Percentiles rank a stretch among this genome's conserved stretches.
Conservation (phyloP, 805 yeast species). For the Schwanniomyces polymorphus region DNA sequence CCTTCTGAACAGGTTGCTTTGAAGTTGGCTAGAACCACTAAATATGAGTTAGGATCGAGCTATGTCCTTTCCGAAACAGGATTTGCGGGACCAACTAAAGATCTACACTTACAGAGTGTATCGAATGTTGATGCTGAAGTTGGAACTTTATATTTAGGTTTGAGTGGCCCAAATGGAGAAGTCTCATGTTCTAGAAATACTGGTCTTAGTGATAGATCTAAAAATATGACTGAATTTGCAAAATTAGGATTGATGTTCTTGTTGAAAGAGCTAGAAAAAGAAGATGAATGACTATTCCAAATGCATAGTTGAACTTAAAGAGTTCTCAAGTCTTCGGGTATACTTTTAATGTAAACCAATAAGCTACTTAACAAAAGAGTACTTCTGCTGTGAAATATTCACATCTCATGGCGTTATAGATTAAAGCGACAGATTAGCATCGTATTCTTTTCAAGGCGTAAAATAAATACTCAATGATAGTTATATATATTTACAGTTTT, state of each 20-base stretch:
- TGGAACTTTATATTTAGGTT: conserved; percentile 73
- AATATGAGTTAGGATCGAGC: conserved; percentile 79
- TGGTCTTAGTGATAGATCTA: conserved; percentile 50
- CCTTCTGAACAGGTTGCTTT: conserved; percentile 76
- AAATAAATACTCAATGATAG: no score
- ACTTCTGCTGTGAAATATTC: no score
- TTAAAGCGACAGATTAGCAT: no score
- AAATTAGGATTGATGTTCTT: conserved; percentile 61
- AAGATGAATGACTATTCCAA: no score
- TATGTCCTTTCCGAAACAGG: conserved; percentile 85
- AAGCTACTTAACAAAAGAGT: no score
- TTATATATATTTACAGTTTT: no score
- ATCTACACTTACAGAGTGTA: conserved; percentile 34
- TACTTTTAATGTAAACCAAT: no score
- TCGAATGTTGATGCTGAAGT: conserved; percentile 31
- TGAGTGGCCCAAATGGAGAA: conserved; percentile 65
- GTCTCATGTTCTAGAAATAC: conserved; percentile 48
- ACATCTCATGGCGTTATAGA: no score
- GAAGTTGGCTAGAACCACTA: conserved; percentile 73
- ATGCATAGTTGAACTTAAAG: no score
- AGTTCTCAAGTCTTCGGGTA: no score
- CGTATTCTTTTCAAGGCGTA: no score
- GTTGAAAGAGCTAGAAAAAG: conserved; percentile 43
- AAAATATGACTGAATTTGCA: conserved; percentile 79
- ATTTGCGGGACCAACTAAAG: conserved; percentile 73